Percentiles rank a stretch among this genome's conserved stretches.
Evolutionary conservation across 2,329 filamentous ascomycete species (phyloP).

Genomic region (Colletotrichum sp.): DNA sequence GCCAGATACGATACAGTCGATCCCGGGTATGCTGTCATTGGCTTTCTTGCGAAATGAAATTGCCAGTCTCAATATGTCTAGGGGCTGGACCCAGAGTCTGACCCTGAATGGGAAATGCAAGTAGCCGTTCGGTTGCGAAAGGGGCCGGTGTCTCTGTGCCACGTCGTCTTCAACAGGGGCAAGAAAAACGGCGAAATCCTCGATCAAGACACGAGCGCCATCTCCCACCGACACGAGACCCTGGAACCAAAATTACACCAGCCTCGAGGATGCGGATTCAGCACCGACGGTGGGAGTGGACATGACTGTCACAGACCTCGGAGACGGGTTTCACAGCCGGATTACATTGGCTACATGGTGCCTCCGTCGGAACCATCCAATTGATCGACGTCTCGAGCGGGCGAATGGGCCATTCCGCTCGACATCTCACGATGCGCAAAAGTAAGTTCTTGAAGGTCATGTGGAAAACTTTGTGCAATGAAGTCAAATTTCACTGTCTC

Average conservation of each 20-base stretch:
- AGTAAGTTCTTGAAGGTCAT: neutral
- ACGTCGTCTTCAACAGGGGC: neutral
- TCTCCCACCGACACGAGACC: neutral
- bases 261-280: neutral
- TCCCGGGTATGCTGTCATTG: neutral
- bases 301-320: neutral
- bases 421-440: neutral
- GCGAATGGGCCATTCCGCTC: neutral
- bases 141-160: neutral
- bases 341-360: neutral
- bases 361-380: neutral
- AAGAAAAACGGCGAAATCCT: neutral
- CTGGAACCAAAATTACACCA: neutral
- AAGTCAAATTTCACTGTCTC: neutral
- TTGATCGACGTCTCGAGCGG: neutral
- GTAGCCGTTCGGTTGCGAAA: neutral
- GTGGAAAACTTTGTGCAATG: conserved; percentile 12
- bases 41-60: neutral
- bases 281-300: neutral
- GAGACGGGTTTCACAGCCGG: neutral
- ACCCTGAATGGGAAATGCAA: neutral
- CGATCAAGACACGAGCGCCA: neutral
- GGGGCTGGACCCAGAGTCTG: neutral
- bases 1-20: neutral
- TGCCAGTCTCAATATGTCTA: neutral